phyloP scores from a whole-genome alignment of 495 filamentous ascomycete species.

The Lineolata rhizophorae region DNA sequence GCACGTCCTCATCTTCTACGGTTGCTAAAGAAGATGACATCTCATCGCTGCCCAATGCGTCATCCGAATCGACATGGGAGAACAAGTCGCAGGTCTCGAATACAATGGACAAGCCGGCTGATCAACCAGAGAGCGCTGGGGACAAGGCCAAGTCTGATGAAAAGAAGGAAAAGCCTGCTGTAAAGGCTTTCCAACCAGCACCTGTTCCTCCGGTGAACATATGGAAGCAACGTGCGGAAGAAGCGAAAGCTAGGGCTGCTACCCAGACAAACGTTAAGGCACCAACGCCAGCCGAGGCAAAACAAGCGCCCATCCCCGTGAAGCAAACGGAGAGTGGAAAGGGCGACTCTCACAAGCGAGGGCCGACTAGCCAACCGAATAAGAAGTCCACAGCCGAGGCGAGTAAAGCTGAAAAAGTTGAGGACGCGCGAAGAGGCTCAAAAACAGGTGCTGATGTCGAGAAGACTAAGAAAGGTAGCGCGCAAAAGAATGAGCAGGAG shows the following conservation, averaged over 20 bases:
- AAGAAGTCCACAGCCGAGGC: no score
- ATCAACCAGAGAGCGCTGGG: constrained; percentile 5
- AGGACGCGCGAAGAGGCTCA: no score
- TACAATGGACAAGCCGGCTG: constrained; percentile 14
- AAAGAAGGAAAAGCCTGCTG: constrained; percentile 26
- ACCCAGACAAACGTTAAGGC: constrained; percentile 15
- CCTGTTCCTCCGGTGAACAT: constrained; percentile 63
- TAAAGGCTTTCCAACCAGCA: constrained; percentile 55
- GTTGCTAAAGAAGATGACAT: constrained; percentile 48
- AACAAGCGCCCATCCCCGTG: no score
- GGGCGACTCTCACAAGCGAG: no score
- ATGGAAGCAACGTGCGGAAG: constrained; percentile 60
- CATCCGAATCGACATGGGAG: constrained; percentile 41
- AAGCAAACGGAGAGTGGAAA: no score
- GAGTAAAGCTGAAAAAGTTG: no score
- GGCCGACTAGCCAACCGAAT: no score
- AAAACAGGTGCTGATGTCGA: no score
- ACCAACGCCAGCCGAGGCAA: no score
- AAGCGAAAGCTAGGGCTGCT: constrained; percentile 36
- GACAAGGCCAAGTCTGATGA: constrained; percentile 22
- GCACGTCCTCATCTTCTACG: constrained; percentile 39
- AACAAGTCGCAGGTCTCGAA: constrained; percentile 38
- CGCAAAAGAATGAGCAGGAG: no score
- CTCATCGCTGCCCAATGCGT: constrained; percentile 41
- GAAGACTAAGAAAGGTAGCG: no score